Evolutionary conservation across 2,329 filamentous ascomycete genomes (phyloP), one percentile per base, ranked within the genome.

Genomic region (Pyricularia sp.): DNA sequence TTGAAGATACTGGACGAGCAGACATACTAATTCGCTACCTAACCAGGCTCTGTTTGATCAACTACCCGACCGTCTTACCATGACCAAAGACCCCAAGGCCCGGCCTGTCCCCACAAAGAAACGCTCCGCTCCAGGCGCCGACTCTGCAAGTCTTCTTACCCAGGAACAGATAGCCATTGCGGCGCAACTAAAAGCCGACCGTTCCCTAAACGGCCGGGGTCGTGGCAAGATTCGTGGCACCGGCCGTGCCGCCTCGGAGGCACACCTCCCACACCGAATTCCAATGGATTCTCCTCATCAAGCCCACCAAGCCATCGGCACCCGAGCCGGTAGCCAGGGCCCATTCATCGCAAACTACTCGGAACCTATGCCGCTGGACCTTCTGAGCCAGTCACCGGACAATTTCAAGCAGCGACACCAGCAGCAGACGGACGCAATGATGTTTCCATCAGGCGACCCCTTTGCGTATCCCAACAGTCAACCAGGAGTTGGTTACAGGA

Each of bases 11-110:
- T 64, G 7, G 1, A 14, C 4, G 12, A 14, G 7, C 59, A 26
- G 59, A 64, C 23, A 7, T 1, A 50, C 42, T 50, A n/a, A 50
- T 50, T 50, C 20, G 17, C 42, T 50, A 36, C 23, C 0, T 4
- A n/a, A 58, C 1, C n/a, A 95, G 92, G 84, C 84, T 66, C 84
- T 97, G 9, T 97, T 98, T 76, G 92, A 95, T 70, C 88, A 93
- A 75, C 80, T 98, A 0, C 93, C 94, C 0, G 89, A 91, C 67
- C 85, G 85, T 69, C 81, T 96, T 42, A 90, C 89, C 73, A 86
- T 79, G 69, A 78, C 75, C 66, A 81, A 78, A 70, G 74, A 76
- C 64, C 80, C 79, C 69, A 78, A 78, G 69, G 74, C 76, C 64
- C 80, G 77, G 64, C 76, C 78, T 20, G 73, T 75, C 28, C 78